Percentiles rank a stretch among this genome's conserved stretches.
phyloP scores from a whole-genome alignment of 2,329 filamentous ascomycete species.

The Trichoderma atroviride region DNA sequence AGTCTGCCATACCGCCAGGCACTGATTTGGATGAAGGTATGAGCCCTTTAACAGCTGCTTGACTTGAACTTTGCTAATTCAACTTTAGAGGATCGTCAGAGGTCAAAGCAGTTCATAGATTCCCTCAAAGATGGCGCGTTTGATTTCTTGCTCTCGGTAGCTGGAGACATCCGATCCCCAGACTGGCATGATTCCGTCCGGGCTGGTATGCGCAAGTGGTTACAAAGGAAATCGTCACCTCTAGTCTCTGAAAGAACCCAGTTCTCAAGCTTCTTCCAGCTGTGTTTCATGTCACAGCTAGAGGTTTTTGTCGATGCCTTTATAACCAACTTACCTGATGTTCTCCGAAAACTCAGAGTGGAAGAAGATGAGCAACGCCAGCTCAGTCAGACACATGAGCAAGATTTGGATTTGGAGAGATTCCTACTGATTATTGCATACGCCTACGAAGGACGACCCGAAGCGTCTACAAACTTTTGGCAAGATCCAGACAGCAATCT shows the following conservation, averaged over 20 bases:
- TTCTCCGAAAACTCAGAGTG: slow-evolving; percentile 78
- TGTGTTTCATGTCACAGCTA: slow-evolving; percentile 74
- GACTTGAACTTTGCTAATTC: slow-evolving; percentile 29
- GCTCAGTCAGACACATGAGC: slow-evolving; percentile 64
- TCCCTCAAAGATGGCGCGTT: slow-evolving; percentile 86
- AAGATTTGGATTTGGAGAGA: slow-evolving; percentile 77
- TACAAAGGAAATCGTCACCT: slow-evolving; percentile 77
- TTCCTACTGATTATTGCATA: slow-evolving; percentile 93
- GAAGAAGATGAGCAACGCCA: slow-evolving; percentile 89
- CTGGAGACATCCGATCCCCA: slow-evolving; percentile 76
- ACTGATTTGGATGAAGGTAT: slow-evolving; percentile 64
- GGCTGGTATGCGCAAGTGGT: slow-evolving; percentile 76
- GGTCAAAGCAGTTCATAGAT: slow-evolving; percentile 73
- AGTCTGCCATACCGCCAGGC: slow-evolving; percentile 57
- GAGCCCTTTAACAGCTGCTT: slow-evolving; percentile 17
- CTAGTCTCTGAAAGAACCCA: slow-evolving; percentile 67
- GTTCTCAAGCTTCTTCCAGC: slow-evolving; percentile 73
- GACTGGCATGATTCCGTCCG: slow-evolving; percentile 90
- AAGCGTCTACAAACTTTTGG: slow-evolving; percentile 90
- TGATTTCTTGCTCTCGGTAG: slow-evolving; percentile 85
- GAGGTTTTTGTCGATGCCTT: slow-evolving; percentile 90
- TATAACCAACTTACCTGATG: slow-evolving; percentile 93
- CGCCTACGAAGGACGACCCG: slow-evolving; percentile 81
- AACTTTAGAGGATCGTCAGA: slow-evolving; percentile 65
- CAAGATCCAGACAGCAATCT: slow-evolving; percentile 88